Conservation (phyloP, 176 grass and related monocot genomes). For the Aechmea fasciata region DNA sequence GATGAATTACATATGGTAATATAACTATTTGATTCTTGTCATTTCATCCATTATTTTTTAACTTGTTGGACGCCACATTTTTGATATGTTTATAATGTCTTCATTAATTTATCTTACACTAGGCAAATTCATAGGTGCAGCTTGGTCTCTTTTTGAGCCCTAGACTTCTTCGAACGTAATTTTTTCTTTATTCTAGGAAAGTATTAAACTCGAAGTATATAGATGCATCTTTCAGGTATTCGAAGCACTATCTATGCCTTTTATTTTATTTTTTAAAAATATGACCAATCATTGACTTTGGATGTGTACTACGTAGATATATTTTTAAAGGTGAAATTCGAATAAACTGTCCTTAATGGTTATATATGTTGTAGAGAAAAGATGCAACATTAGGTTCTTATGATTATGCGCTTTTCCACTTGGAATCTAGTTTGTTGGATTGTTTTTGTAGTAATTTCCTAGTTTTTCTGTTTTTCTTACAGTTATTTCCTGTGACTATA, state of each 20-base stretch:
- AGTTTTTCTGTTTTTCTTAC: conserved; percentile 10
- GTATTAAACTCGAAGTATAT: too few relatives aligned
- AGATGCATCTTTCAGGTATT: too few relatives aligned
- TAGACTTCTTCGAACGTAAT: too few relatives aligned
- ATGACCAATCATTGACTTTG: background rate
- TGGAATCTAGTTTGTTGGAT: background rate
- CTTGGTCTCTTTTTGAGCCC: too few relatives aligned
- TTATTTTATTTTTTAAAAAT: too few relatives aligned
- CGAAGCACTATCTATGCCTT: too few relatives aligned
- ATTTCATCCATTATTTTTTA: conserved; percentile 3
- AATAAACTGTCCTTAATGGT: background rate
- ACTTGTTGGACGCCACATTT: background rate
- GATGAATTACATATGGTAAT: conserved; percentile 99
- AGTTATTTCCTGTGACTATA: conserved; percentile 23
- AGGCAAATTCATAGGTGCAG: background rate
- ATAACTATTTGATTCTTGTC: conserved; percentile 11
- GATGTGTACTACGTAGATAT: background rate
- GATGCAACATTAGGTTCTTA: background rate
- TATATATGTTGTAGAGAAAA: background rate
- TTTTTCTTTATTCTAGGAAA: too few relatives aligned
- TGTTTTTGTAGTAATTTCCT: background rate
- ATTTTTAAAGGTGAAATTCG: background rate
- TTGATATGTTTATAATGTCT: background rate
- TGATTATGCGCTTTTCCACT: too few relatives aligned
- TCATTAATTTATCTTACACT: background rate